phyloP scores from a whole-genome alignment of 176 grass and related monocot species.

The Musa beccarii region DNA sequence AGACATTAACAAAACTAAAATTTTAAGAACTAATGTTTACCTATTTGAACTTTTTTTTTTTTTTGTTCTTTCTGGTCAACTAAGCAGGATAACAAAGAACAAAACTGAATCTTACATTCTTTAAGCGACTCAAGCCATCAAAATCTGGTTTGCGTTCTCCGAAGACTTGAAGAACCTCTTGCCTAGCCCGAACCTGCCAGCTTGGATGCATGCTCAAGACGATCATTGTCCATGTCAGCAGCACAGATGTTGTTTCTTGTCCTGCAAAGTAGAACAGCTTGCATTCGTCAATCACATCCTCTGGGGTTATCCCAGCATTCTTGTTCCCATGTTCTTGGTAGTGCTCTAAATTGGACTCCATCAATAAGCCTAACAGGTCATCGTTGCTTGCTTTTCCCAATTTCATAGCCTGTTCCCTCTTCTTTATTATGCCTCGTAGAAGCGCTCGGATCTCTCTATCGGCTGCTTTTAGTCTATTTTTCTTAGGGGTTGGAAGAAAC shows the following conservation, averaged over 20 bases:
- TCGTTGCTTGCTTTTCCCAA: slow-evolving; percentile 14
- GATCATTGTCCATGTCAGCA: slow-evolving; percentile 74
- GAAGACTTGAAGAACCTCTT: slow-evolving; percentile 51
- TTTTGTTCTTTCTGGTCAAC: too few relatives aligned
- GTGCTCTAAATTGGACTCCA: slow-evolving; percentile 40
- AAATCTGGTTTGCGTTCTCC: slow-evolving; percentile 36
- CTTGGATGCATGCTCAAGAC: slow-evolving; percentile 64
- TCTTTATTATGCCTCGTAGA: slow-evolving; percentile 28
- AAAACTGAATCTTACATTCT: slow-evolving; percentile 32
- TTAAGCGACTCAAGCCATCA: slow-evolving; percentile 45
- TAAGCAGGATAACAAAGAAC: not conserved
- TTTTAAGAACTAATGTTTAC: too few relatives aligned
- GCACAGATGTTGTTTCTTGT: slow-evolving; percentile 68
- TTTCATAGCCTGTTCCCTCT: slow-evolving; percentile 30
- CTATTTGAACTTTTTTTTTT: too few relatives aligned
- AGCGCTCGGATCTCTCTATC: slow-evolving; percentile 30
- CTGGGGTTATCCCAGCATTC: slow-evolving; percentile 35
- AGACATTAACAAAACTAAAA: too few relatives aligned
- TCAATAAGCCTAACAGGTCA: slow-evolving; percentile 38
- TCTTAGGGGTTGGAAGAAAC: slow-evolving; percentile 37
- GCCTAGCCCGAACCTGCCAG: slow-evolving; percentile 65
- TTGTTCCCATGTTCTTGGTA: slow-evolving; percentile 15
- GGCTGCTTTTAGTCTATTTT: slow-evolving; percentile 35
- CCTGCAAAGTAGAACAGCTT: slow-evolving; percentile 90
- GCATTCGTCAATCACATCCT: slow-evolving; percentile 81